These are phyloP conservation scores for Colletotrichum eremochloae DNA, from an alignment of 2,329 filamentous ascomycete species.

Conservation along the genomic window DNA sequence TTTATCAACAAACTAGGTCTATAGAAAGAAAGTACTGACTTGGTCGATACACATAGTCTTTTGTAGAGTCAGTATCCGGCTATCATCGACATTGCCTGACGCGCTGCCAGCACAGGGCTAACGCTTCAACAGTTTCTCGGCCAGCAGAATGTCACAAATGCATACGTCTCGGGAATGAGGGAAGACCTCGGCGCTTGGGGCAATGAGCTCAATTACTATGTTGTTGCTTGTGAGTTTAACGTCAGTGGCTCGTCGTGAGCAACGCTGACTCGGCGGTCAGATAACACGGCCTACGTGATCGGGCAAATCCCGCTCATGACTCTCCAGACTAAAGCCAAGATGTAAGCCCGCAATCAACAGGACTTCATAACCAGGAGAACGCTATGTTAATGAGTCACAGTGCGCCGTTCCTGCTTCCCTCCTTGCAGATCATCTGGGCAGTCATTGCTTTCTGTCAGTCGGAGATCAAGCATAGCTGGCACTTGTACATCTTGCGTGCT, in stretches of 20 bases:
- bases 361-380: accelerated
- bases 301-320: slow-evolving; percentile 51
- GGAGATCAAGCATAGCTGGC: slow-evolving; percentile 45
- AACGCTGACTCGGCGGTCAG: slow-evolving; percentile 33
- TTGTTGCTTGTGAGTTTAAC: slow-evolving; percentile 31
- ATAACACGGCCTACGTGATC: slow-evolving; percentile 47
- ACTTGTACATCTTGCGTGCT: slow-evolving; percentile 46
- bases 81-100: accelerated
- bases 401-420: slow-evolving; percentile 45
- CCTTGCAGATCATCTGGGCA: slow-evolving; percentile 45
- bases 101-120: background rate
- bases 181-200: slow-evolving; percentile 47
- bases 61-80: slow-evolving; percentile 31
- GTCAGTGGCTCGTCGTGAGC: accelerated
- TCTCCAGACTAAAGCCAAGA: slow-evolving; percentile 46
- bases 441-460: slow-evolving; percentile 48
- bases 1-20: background rate
- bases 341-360: slow-evolving; percentile 34
- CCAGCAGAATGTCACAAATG: slow-evolving; percentile 47
- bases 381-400: slow-evolving; percentile 33
- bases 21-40: background rate
- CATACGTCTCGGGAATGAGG: slow-evolving; percentile 48
- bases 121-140: slow-evolving; percentile 45
- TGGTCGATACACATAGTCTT: background rate
- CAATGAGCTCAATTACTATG: slow-evolving; percentile 47